phyloP scores from a whole-genome alignment of 768 basidiomycete genomes.

The Leccinum fibrillosum region DNA sequence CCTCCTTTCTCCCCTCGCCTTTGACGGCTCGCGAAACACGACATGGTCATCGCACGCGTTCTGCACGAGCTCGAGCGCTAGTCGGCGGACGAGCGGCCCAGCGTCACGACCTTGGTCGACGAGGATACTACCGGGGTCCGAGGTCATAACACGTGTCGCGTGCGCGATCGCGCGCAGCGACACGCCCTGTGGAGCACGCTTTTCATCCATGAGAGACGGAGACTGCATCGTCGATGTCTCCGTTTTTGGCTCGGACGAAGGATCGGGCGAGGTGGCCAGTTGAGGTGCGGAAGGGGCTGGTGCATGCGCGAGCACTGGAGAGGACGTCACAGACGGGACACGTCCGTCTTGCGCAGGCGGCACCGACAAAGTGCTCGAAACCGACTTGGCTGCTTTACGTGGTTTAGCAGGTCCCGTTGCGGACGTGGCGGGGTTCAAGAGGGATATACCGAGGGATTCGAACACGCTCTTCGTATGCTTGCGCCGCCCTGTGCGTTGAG shows the following conservation, averaged over 20 bases:
- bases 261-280: conserved; percentile 22
- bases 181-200: conserved; percentile 50
- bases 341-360: conserved; percentile 11
- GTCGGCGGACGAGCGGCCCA: conserved; percentile 51
- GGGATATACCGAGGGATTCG: conserved; percentile 66
- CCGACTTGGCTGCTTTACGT: conserved; percentile 16
- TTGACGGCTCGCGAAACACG: conserved; percentile 34
- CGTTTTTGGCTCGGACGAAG: conserved; percentile 17
- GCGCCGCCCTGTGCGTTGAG: conserved; percentile 27
- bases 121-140: conserved; percentile 71
- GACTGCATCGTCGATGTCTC: conserved; percentile 30
- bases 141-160: conserved; percentile 85
- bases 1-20: conserved; percentile 48
- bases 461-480: conserved; percentile 64
- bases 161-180: conserved; percentile 75
- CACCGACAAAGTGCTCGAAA: conserved; percentile 19
- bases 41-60: conserved; percentile 65
- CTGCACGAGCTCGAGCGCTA: conserved; percentile 67
- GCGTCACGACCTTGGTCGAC: conserved; percentile 68
- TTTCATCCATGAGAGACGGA: conserved; percentile 25
- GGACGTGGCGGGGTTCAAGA: conserved; percentile 48
- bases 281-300: conserved; percentile 26
- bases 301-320: conserved; percentile 15
- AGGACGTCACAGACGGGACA: neutral
- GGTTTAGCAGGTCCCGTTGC: conserved; percentile 23